Evolutionary conservation across 352 stramenopile species (phyloP).

Genomic region (Phytophthora fragariae): DNA sequence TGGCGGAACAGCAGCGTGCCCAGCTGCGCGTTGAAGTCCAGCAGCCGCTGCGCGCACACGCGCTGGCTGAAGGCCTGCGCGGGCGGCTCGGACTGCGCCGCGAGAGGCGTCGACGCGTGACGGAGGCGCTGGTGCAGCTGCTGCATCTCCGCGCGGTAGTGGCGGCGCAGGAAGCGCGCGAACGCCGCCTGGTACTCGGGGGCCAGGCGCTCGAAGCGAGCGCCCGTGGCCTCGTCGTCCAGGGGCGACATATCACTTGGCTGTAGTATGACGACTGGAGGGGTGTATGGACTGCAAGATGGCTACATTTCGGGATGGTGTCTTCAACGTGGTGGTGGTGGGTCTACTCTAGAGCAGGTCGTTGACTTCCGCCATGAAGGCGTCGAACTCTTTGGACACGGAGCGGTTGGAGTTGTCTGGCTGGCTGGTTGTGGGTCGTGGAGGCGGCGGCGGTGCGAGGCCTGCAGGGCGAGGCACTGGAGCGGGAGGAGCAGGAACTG

Average conservation of each 20-base stretch:
- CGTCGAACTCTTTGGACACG: slow-evolving; percentile 66
- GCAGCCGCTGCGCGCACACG: slow-evolving; percentile 80
- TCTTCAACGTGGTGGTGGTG: not conserved
- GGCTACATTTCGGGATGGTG: slow-evolving; percentile 16
- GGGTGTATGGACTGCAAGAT: slow-evolving; percentile 17
- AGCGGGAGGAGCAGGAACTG: slow-evolving; percentile 23
- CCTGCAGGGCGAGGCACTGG: slow-evolving; percentile 23
- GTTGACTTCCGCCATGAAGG: slow-evolving; percentile 81
- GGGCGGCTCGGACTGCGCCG: slow-evolving; percentile 16
- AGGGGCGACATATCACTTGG: not conserved
- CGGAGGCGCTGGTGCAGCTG: slow-evolving; percentile 26
- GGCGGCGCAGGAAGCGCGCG: slow-evolving; percentile 35
- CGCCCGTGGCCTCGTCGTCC: slow-evolving; percentile 39
- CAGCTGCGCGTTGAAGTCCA: slow-evolving; percentile 81
- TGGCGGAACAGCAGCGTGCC: slow-evolving; percentile 90
- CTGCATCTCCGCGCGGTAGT: slow-evolving; percentile 31
- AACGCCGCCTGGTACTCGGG: slow-evolving; percentile 45
- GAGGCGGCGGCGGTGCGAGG: not conserved
- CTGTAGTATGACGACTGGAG: not conserved
- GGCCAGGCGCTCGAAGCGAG: slow-evolving; percentile 41
- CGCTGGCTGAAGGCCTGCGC: slow-evolving; percentile 49
- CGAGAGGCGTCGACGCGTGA: not conserved
- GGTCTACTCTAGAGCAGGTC: slow-evolving; percentile 31
- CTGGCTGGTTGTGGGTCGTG: not conserved
- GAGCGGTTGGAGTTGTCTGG: slow-evolving; percentile 13